Percentiles rank a stretch among this genome's conserved stretches.
These are phyloP conservation scores for Ambrosia artemisiifolia DNA, from an alignment of 129 eudicot species.

Conservation along the genomic window DNA sequence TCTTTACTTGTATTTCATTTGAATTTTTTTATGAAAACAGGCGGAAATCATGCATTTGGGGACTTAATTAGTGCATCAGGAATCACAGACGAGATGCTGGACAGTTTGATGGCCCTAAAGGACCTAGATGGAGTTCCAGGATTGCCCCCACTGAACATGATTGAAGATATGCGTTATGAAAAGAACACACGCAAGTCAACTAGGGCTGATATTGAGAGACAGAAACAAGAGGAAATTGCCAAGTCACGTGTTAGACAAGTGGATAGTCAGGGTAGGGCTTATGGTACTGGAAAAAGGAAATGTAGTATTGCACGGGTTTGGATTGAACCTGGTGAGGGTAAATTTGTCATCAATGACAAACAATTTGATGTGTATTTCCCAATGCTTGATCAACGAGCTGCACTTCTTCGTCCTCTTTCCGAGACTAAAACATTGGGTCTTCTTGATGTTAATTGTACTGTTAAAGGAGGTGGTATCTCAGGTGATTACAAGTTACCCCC, in stretches of 20 bases:
- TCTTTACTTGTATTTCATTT: not conserved
- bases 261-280: slow-evolving; percentile 42
- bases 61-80: slow-evolving; percentile 87
- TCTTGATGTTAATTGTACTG: slow-evolving; percentile 80
- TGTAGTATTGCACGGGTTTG: slow-evolving; percentile 96
- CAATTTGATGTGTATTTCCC: slow-evolving; percentile 91
- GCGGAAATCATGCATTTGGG: slow-evolving; percentile 85
- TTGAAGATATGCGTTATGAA: slow-evolving; percentile 67
- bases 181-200: slow-evolving; percentile 50
- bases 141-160: slow-evolving; percentile 68
- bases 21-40: slow-evolving; percentile 32
- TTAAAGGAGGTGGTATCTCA: slow-evolving; percentile 91
- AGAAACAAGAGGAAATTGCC: no score
- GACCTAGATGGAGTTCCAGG: slow-evolving; percentile 76
- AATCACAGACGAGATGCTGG: slow-evolving; percentile 91
- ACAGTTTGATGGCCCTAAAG: slow-evolving; percentile 80
- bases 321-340: slow-evolving; percentile 88
- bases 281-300: slow-evolving; percentile 90
- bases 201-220: no score
- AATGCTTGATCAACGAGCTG: slow-evolving; percentile 92
- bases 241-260: slow-evolving; percentile 65
- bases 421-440: slow-evolving; percentile 89
- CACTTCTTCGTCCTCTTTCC: slow-evolving; percentile 81
- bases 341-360: slow-evolving; percentile 68
- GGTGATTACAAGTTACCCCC: slow-evolving; percentile 38